Percentiles rank a stretch among this genome's conserved stretches.
Conservation (phyloP, 176 grass and related monocot genomes). For the maize (Zea mays) region Zm-B73-REFERENCE-NAM-5.0 NC_050104.1:20704501-20705000, state of each 20-base stretch:
- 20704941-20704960: background rate
- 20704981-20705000: background rate
- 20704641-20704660: background rate
- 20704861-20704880: constrained; percentile 38
- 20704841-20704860: constrained; percentile 48
- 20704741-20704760: constrained; percentile 18
- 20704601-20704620: constrained; percentile 31
- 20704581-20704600: background rate
- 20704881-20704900: constrained; percentile 18
- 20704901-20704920: background rate
- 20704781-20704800: constrained; percentile 33
- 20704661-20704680: background rate
- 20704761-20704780: constrained; percentile 16
- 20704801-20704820: background rate
- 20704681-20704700: background rate
- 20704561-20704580: background rate
- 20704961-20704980: constrained; percentile 7
- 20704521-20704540: constrained; percentile 30
- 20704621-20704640: constrained; percentile 35
- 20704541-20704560: constrained; percentile 55
- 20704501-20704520: constrained; percentile 11
- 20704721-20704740: background rate
- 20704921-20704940: constrained; percentile 32
- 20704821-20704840: constrained; percentile 38
- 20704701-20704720: too few species aligned